These are phyloP conservation scores for Ophiorrhiza pumila DNA, from an alignment of 257 asterid species.

Conservation along the genomic window DNA sequence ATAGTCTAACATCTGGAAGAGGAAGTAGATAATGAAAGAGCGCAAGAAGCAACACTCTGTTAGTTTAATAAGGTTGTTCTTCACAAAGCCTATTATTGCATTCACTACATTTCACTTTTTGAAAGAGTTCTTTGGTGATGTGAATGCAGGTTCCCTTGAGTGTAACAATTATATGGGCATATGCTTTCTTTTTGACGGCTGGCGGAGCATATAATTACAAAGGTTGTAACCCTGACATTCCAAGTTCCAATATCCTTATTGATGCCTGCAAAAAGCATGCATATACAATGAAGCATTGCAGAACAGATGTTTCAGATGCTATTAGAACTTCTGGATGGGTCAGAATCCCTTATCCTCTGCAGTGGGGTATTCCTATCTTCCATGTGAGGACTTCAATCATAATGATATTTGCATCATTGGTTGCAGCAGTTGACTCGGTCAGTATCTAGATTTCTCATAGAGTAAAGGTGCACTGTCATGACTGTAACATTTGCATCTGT, in stretches of 20 bases:
- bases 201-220: slow-evolving; percentile 93
- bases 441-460: slow-evolving; percentile 30
- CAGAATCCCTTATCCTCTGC: slow-evolving; percentile 90
- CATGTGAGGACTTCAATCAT: slow-evolving; percentile 77
- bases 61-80: slow-evolving; percentile 1
- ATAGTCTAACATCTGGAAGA: neutral
- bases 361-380: slow-evolving; percentile 95
- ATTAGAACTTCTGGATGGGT: slow-evolving; percentile 94
- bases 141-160: slow-evolving; percentile 86
- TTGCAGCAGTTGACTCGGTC: slow-evolving; percentile 89
- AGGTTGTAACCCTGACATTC: slow-evolving; percentile 83
- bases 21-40: neutral
- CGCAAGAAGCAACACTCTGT: neutral
- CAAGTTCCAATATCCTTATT: slow-evolving; percentile 79
- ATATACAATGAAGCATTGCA: slow-evolving; percentile 91
- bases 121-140: slow-evolving; percentile 8
- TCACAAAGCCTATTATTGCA: neutral
- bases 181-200: slow-evolving; percentile 88
- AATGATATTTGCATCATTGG: slow-evolving; percentile 73
- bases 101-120: neutral
- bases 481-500: neutral
- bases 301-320: slow-evolving; percentile 95
- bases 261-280: slow-evolving; percentile 87
- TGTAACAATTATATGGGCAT: slow-evolving; percentile 82
- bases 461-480: neutral